Evolutionary conservation across 1,284 basidiomycete genomes (phyloP).

Genomic region (Schizopora paradoxa): DNA sequence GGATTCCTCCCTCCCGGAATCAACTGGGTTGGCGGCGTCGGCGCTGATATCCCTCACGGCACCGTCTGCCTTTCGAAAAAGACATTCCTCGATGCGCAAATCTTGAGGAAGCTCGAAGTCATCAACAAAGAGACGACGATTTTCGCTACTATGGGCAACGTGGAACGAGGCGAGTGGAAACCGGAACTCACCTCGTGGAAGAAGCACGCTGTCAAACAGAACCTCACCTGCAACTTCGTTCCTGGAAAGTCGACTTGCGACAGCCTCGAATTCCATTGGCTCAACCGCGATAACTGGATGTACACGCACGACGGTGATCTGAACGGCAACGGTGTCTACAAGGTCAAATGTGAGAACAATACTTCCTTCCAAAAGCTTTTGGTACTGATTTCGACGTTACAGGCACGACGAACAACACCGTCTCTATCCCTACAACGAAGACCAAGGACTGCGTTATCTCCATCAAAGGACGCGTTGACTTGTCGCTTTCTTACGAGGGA

Average conservation of each 20-base stretch:
- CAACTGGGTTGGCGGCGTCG: constrained; percentile 23
- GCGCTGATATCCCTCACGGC: constrained; percentile 25
- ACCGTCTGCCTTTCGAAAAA: constrained; percentile 27
- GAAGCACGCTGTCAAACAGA: constrained; percentile 24
- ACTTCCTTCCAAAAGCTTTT: neutral
- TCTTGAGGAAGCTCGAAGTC: constrained; percentile 25
- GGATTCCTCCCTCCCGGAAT: constrained; percentile 23
- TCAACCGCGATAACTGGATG: constrained; percentile 17
- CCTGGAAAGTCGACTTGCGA: constrained; percentile 14
- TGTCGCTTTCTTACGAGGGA: constrained; percentile 21
- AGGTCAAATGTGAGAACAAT: constrained; percentile 7
- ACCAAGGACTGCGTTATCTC: constrained; percentile 25
- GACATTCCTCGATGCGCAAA: constrained; percentile 28
- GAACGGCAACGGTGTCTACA: constrained; percentile 8
- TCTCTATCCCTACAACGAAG: constrained; percentile 25
- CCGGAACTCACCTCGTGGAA: constrained; percentile 27
- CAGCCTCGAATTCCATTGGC: constrained; percentile 18
- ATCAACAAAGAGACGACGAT: constrained; percentile 30
- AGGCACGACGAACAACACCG: constrained; percentile 30
- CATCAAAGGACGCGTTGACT: constrained; percentile 25
- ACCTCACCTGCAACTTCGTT: constrained; percentile 23
- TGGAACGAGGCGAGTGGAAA: constrained; percentile 25
- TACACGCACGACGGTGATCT: constrained; percentile 17
- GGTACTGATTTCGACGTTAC: neutral
- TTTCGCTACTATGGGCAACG: constrained; percentile 26